These are phyloP conservation scores for Sclerotinia subarctica DNA, from an alignment of 2,329 filamentous ascomycete genomes.

Conservation along the genomic window DNA sequence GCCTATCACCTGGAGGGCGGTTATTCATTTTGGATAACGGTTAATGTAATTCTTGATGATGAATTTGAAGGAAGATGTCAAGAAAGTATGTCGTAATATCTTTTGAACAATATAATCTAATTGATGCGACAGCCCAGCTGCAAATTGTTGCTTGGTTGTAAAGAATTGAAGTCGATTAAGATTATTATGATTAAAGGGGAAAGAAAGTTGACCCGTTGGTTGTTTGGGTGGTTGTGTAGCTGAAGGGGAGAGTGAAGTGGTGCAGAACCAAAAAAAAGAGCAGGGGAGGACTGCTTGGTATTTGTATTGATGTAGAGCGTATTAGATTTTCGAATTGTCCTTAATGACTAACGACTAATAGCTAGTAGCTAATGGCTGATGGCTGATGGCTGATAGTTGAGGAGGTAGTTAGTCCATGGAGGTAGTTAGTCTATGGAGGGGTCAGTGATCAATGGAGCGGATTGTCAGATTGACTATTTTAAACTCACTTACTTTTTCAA, in stretches of 20 bases:
- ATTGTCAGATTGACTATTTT: too few species aligned
- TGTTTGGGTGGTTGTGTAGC: too few species aligned
- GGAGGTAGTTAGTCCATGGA: too few species aligned
- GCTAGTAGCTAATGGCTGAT: too few species aligned
- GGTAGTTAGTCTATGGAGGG: too few species aligned
- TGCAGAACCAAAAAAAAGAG: neutral
- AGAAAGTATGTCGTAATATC: neutral
- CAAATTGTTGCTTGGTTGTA: neutral
- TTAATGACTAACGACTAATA: too few species aligned
- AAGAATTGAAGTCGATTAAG: conserved; percentile 9
- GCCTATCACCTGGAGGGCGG: neutral
- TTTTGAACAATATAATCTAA: neutral
- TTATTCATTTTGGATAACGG: neutral
- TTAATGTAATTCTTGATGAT: neutral
- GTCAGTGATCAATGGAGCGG: too few species aligned
- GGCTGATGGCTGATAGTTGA: too few species aligned
- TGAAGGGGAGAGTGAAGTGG: too few species aligned
- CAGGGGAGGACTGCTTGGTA: neutral
- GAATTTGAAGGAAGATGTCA: neutral
- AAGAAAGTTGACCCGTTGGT: neutral
- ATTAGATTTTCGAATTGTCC: too few species aligned
- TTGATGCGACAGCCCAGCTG: conserved; percentile 3
- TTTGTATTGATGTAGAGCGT: too few species aligned
- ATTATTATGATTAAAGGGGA: neutral
- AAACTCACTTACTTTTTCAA: too few species aligned